phyloP scores from a whole-genome alignment of 331 rosid genomes.

The Quercus phellos region DNA sequence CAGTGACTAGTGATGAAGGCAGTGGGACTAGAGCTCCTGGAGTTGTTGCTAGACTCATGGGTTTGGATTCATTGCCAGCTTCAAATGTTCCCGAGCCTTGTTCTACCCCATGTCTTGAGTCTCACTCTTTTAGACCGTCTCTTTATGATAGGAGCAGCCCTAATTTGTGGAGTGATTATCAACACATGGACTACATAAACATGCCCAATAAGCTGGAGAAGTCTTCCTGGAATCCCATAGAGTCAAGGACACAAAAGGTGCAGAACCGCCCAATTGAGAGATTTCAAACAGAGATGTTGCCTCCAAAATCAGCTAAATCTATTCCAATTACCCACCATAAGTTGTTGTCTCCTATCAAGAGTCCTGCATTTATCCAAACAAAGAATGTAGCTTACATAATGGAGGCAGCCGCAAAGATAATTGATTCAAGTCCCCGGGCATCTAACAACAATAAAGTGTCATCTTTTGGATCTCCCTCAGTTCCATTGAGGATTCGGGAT shows the following conservation, averaged over 20 bases:
- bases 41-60: conserved; percentile 91
- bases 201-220: conserved; percentile 45
- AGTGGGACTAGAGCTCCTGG: conserved; percentile 71
- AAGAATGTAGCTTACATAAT: conserved; percentile 56
- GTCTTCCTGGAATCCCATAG: conserved; percentile 45
- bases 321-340: conserved; percentile 77
- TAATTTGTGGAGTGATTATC: conserved; percentile 32
- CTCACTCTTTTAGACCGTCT: conserved; percentile 39
- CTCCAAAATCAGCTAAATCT: conserved; percentile 85
- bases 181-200: conserved; percentile 31
- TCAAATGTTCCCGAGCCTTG: conserved; percentile 34
- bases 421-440: conserved; percentile 65
- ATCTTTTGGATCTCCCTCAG: conserved; percentile 47
- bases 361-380: conserved; percentile 54
- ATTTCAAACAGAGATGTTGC: conserved; percentile 82
- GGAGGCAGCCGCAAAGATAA: conserved; percentile 91
- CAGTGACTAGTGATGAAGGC: conserved; percentile 60
- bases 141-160: conserved; percentile 33
- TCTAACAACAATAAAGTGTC: conserved; percentile 39
- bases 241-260: conserved; percentile 37
- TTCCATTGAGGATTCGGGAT: conserved; percentile 70
- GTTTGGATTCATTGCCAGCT: conserved; percentile 80
- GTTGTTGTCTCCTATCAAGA: conserved; percentile 76
- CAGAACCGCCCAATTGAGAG: conserved; percentile 54
- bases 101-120: conserved; percentile 33